Evolutionary conservation across 164 flowering plant genomes (phyloP), one percentile per base, ranked within the genome.

Genomic region (Nelumbo lutea): DNA sequence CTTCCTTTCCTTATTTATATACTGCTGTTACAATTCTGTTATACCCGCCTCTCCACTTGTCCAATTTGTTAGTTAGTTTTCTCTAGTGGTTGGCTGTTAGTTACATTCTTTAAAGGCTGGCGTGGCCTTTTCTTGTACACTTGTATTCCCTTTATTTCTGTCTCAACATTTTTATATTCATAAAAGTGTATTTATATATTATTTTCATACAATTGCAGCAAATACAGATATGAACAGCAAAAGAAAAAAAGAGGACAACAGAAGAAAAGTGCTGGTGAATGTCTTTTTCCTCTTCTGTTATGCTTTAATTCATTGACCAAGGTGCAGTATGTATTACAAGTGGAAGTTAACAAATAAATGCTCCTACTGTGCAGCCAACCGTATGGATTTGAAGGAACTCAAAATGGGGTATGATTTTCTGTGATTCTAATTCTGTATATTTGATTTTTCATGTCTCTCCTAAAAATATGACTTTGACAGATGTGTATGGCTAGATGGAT

Each of bases 381-480:
- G 97, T 61, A 78, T 87, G 97, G 93, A 87, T 77, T 66, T 91
- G 79, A 95, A 95, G 80, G 98, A 91, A 82, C 88, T 95, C 62
- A 95, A 92, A 80, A 90, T 90, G 98, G 97, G 98, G 98, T 95
- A 83, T 55, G 75, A 50, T 55, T 61, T 59, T 27, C 27, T 27
- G 0, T 27, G 27, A 27, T 27, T 27, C 27, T 27, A 27, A 0
- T 27, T 27, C 27, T 27, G 27, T 27, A 27, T 27, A 27, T 27
- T 70, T 58, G 46, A 67, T 15, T 67, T 71, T 61, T 2, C 38
- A 43, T 62, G 3, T 46, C 27, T 27, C 27, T 27, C 27, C 27
- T 27, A 27, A 27, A 27, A 27, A 27, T 27, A 27, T 27, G 27
- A 27, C 27, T 27, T 27, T 27, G 27, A 27, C 27, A 27, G 27